Conservation (phyloP, 768 basidiomycete genomes). For the Lentinula lateritia region DNA sequence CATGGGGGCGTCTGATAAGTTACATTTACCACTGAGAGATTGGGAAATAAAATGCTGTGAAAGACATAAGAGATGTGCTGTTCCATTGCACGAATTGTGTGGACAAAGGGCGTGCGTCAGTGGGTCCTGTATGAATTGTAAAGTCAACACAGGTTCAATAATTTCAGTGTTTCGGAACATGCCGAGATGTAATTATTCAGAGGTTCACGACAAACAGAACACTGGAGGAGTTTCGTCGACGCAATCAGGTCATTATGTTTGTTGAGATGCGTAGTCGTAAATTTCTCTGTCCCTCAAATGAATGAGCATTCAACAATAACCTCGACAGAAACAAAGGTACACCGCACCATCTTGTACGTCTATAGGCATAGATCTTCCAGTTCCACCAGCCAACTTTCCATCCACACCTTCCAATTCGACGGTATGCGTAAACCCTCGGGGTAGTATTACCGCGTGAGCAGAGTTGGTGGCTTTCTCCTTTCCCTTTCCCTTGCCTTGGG, state of each 20-base stretch:
- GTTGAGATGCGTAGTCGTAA: constrained; percentile 41
- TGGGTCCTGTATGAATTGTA: constrained; percentile 33
- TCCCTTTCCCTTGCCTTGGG: not conserved
- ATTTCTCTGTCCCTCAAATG: constrained; percentile 29
- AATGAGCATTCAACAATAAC: not conserved
- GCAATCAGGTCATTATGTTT: constrained; percentile 42
- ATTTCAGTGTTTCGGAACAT: constrained; percentile 13
- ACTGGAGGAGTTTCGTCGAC: constrained; percentile 26
- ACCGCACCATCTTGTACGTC: constrained; percentile 50
- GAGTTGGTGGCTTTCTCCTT: not conserved
- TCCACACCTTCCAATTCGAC: constrained; percentile 68
- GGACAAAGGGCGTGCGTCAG: constrained; percentile 53
- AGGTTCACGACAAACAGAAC: constrained; percentile 41
- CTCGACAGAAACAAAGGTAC: constrained; percentile 1
- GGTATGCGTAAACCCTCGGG: constrained; percentile 43
- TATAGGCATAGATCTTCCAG: constrained; percentile 52
- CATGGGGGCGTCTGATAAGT: constrained; percentile 19
- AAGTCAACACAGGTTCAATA: not conserved
- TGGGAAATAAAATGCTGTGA: constrained; percentile 36
- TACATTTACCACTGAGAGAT: constrained; percentile 8
- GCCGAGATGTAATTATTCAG: constrained; percentile 38
- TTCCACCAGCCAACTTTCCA: constrained; percentile 49
- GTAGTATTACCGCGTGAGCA: constrained; percentile 26
- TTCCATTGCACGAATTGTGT: constrained; percentile 36
- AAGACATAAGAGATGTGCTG: constrained; percentile 58